Percentiles rank a stretch among this genome's conserved stretches.
Evolutionary conservation across 805 yeast species (phyloP).

Genomic region (Metschnikowia matae): DNA sequence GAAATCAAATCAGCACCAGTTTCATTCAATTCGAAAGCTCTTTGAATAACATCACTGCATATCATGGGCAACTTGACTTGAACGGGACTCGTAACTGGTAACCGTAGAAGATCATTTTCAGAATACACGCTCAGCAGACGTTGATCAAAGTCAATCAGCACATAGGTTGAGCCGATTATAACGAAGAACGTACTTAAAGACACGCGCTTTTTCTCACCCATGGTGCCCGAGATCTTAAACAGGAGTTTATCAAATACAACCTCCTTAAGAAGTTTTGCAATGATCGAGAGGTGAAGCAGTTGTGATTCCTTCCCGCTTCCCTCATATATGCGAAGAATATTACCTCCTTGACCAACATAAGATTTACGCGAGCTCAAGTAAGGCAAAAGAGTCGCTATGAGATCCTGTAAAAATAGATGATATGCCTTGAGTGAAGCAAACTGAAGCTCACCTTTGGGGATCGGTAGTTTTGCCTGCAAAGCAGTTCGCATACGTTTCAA

Average conservation of each 20-base stretch:
- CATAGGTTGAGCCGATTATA: constrained; percentile 4
- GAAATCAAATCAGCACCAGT: background rate
- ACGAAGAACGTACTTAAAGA: constrained; percentile 8
- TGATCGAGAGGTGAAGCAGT: constrained; percentile 8
- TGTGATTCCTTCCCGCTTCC: constrained; percentile 9
- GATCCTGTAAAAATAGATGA: background rate
- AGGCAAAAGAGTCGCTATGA: constrained; percentile 4
- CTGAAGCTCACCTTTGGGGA: constrained; percentile 3
- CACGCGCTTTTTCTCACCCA: background rate
- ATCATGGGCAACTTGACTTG: constrained; percentile 3
- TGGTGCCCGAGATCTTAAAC: constrained; percentile 4
- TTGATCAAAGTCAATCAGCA: constrained; percentile 9
- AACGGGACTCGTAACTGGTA: background rate
- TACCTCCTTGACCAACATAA: constrained; percentile 8
- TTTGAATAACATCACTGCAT: constrained; percentile 3
- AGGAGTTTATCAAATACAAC: constrained; percentile 6
- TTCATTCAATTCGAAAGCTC: constrained; percentile 8
- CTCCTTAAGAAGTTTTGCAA: constrained; percentile 13
- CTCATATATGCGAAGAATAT: constrained; percentile 11
- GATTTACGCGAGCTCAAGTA: background rate
- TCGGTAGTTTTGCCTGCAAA: constrained; percentile 5
- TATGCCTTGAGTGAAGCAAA: constrained; percentile 4
- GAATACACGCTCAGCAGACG: constrained; percentile 5
- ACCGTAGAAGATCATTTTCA: constrained; percentile 3
- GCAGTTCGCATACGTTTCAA: constrained; percentile 3